Evolutionary conservation across 345 rosid genomes (phyloP).

Genomic region (Salix arbutifolia): DNA sequence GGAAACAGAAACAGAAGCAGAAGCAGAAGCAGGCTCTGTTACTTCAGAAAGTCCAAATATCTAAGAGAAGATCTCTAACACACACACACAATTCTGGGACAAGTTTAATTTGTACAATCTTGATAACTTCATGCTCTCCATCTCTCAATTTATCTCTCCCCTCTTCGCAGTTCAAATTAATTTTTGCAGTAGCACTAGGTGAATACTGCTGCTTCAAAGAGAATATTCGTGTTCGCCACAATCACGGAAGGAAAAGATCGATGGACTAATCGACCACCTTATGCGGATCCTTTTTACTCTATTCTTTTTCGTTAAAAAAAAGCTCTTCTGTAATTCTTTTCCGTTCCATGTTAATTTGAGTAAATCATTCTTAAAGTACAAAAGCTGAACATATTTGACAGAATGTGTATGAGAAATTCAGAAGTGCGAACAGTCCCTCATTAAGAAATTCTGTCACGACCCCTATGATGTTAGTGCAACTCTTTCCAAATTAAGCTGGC

Average conservation of each 20-base stretch:
- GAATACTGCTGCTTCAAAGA: constrained; percentile 6
- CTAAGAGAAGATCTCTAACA: constrained; percentile 22
- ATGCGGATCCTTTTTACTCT: constrained; percentile 12
- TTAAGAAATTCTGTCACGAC: neutral
- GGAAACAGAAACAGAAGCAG: constrained; percentile 49
- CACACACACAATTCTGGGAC: neutral
- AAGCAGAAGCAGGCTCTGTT: constrained; percentile 34
- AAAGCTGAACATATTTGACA: neutral
- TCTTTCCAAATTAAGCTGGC: constrained; percentile 39
- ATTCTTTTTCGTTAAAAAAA: neutral
- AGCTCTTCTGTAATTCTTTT: neutral
- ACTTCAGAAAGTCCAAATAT: constrained; percentile 44
- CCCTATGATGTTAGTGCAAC: constrained; percentile 13
- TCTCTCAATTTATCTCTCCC: neutral
- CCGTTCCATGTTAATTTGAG: neutral
- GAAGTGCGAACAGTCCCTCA: neutral
- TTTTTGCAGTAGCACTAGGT: constrained; percentile 11
- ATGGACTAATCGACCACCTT: constrained; percentile 25
- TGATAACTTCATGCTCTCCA: constrained; percentile 25
- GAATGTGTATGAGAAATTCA: neutral
- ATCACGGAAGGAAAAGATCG: constrained; percentile 5
- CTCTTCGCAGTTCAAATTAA: neutral
- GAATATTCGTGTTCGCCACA: neutral
- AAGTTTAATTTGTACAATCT: constrained; percentile 43
- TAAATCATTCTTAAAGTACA: neutral